A percentile compares a stretch with the other conserved stretches of the same genome.
Conservation (phyloP, 257 asterid genomes). For the Penstemon barbatus region DNA sequence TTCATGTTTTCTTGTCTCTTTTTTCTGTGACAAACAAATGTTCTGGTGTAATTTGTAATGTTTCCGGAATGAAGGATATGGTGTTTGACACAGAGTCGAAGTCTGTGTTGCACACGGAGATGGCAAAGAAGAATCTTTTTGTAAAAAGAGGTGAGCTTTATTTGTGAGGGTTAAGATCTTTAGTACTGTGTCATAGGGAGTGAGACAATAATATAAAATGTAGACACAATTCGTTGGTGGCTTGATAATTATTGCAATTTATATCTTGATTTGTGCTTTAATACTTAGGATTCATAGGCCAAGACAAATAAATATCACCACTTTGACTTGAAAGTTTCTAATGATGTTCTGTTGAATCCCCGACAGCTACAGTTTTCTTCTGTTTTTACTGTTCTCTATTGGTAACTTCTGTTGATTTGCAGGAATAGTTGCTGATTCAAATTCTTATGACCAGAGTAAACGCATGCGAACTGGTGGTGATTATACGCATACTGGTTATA, state of each 20-base stretch:
- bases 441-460: conserved; percentile 89
- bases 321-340: background rate
- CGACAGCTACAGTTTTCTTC: background rate
- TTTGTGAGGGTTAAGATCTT: background rate
- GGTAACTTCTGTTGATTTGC: background rate
- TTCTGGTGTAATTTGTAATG: background rate
- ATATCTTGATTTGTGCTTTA: too few species aligned
- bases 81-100: conserved; percentile 83
- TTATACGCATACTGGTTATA: conserved; percentile 76
- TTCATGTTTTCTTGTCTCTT: background rate
- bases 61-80: conserved; percentile 61
- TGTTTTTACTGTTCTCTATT: background rate
- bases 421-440: conserved; percentile 51
- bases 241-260: too few species aligned
- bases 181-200: too few species aligned
- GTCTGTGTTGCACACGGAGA: conserved; percentile 90
- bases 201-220: too few species aligned
- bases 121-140: conserved; percentile 99
- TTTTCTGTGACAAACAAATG: background rate
- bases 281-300: background rate
- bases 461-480: conserved; percentile 97
- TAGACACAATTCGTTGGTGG: too few species aligned
- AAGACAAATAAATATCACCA: background rate
- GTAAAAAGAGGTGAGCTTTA: conserved; percentile 84
- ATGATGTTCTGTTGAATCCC: background rate